phyloP scores from a whole-genome alignment of 345 rosid genomes.

The Dipteronia dyeriana region DNA sequence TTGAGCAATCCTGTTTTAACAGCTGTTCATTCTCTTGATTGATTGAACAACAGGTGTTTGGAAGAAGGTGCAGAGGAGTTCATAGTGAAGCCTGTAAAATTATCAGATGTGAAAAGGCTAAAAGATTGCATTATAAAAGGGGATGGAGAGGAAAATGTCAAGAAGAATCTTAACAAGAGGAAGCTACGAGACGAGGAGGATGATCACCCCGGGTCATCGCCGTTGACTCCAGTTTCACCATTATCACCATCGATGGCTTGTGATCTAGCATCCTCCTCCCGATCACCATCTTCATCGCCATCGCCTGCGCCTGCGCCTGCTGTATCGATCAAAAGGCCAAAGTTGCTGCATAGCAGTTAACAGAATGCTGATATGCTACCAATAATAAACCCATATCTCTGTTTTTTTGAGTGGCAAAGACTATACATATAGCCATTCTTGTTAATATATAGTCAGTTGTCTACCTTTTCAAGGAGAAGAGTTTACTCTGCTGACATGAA shows the following conservation, averaged over 20 bases:
- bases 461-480: too few relatives aligned
- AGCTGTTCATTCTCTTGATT: too few relatives aligned
- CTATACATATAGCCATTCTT: background rate
- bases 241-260: background rate
- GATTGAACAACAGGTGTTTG: slow-evolving; percentile 52
- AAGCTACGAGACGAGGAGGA: slow-evolving; percentile 23
- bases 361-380: background rate
- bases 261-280: background rate
- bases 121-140: slow-evolving; percentile 57
- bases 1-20: too few relatives aligned
- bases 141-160: slow-evolving; percentile 32
- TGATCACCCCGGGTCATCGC: background rate
- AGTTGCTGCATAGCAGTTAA: background rate
- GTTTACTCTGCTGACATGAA: too few relatives aligned
- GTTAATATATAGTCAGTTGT: slow-evolving; percentile 11
- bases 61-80: slow-evolving; percentile 97
- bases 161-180: slow-evolving; percentile 39
- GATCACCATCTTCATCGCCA: slow-evolving; percentile 1
- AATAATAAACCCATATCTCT: background rate
- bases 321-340: slow-evolving; percentile 29
- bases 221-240: background rate
- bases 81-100: slow-evolving; percentile 74
- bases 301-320: slow-evolving; percentile 6
- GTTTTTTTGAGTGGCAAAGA: background rate
- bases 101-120: slow-evolving; percentile 70